These are phyloP conservation scores for Miscanthus lutarioriparius DNA, from an alignment of 176 grass and related monocot genomes.

Conservation along the genomic window DNA sequence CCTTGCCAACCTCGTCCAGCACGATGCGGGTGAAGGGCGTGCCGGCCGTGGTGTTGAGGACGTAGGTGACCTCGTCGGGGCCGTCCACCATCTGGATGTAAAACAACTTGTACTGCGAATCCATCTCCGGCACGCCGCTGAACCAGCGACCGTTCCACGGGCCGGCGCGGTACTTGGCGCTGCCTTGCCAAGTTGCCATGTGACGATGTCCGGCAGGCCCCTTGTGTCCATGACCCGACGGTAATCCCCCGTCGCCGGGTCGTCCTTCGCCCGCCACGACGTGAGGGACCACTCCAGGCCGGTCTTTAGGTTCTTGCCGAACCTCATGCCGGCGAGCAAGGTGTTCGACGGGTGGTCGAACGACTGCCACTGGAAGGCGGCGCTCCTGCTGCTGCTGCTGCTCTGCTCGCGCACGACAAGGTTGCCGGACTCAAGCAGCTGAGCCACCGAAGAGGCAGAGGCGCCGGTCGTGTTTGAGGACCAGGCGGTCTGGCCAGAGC, in stretches of 20 bases:
- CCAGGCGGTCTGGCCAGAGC: not conserved
- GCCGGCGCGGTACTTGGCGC: constrained; percentile 5
- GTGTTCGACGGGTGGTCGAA: constrained; percentile 48
- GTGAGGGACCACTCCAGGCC: constrained; percentile 33
- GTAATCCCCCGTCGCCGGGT: constrained; percentile 40
- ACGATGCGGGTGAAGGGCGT: constrained; percentile 14
- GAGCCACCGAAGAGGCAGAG: not conserved
- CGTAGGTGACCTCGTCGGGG: constrained; percentile 27
- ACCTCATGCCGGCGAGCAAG: constrained; percentile 36
- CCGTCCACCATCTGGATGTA: constrained; percentile 5
- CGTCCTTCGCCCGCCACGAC: not conserved
- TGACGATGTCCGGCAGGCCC: constrained; percentile 34
- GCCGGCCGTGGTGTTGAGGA: constrained; percentile 13
- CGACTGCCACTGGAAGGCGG: constrained; percentile 33
- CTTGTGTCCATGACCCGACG: constrained; percentile 5
- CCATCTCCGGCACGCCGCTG: constrained; percentile 38
- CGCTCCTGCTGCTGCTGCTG: not conserved
- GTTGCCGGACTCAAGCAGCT: constrained; percentile 31
- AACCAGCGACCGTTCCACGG: constrained; percentile 32
- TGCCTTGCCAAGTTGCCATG: not conserved
- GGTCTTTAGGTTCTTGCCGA: constrained; percentile 31
- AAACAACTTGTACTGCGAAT: not conserved
- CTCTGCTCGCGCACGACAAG: constrained; percentile 10
- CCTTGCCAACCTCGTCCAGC: constrained; percentile 6
- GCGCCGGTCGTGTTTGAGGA: not conserved